These are phyloP conservation scores for Licmophora abbreviata DNA, from an alignment of 108 stramenopile species.

Conservation along the genomic window DNA sequence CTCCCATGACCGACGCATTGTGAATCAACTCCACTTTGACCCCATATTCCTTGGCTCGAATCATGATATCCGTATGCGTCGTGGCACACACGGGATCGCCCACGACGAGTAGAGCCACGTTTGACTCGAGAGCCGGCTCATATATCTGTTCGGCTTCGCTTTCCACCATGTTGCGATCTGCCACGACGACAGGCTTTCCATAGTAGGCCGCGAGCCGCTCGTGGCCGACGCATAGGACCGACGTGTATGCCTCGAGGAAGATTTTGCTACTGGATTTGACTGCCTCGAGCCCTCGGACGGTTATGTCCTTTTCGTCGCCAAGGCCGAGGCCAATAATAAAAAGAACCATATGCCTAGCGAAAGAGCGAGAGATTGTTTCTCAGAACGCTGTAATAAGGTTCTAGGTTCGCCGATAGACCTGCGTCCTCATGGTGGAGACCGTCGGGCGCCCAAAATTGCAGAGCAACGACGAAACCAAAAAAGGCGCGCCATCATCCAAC, in stretches of 20 bases:
- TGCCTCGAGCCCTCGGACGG: slow-evolving; percentile 94
- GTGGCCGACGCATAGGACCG: slow-evolving; percentile 83
- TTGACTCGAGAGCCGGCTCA: slow-evolving; percentile 55
- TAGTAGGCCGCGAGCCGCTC: slow-evolving; percentile 85
- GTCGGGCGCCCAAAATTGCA: no score
- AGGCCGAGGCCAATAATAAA: slow-evolving; percentile 97
- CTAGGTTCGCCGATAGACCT: no score
- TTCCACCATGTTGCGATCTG: slow-evolving; percentile 94
- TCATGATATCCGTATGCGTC: slow-evolving; percentile 94
- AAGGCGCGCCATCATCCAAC: no score
- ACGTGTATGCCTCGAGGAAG: slow-evolving; percentile 97
- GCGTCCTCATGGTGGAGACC: no score
- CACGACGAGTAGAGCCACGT: slow-evolving; percentile 94
- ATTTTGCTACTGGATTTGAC: slow-evolving; percentile 76
- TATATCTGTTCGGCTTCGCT: slow-evolving; percentile 91
- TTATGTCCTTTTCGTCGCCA: slow-evolving; percentile 97
- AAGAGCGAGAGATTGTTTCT: no score
- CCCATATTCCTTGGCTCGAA: slow-evolving; percentile 72
- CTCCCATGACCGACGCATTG: slow-evolving; percentile 99
- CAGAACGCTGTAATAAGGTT: no score
- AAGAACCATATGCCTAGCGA: slow-evolving; percentile 93
- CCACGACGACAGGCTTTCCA: slow-evolving; percentile 76
- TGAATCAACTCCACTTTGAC: slow-evolving; percentile 91
- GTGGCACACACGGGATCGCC: slow-evolving; percentile 98
- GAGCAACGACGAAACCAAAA: no score